A percentile compares a stretch with the other conserved stretches of the same genome.
Conservation (phyloP, 768 basidiomycete genomes). For the Trametes cingulata region DNA sequence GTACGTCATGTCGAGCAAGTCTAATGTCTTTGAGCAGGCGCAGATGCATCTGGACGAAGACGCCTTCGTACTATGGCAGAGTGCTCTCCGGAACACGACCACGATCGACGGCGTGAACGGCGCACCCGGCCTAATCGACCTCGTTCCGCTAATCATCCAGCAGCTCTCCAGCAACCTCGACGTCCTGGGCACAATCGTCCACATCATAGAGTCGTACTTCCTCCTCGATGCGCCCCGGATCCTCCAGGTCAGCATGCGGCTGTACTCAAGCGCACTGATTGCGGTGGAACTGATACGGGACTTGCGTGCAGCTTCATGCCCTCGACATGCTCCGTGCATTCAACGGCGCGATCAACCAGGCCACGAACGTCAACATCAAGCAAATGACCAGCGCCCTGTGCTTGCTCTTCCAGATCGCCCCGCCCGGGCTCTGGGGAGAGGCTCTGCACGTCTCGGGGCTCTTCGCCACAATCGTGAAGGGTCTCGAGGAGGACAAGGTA, state of each 20-base stretch:
- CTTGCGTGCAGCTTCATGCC: slow-evolving; percentile 48
- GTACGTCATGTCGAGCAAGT: too few species aligned
- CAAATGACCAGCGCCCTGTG: slow-evolving; percentile 61
- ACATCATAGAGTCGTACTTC: slow-evolving; percentile 76
- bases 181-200: slow-evolving; percentile 64
- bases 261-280: background rate
- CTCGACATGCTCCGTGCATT: slow-evolving; percentile 60
- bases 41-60: slow-evolving; percentile 77
- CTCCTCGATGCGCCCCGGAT: slow-evolving; percentile 65
- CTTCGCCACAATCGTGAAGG: slow-evolving; percentile 61
- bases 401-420: slow-evolving; percentile 63
- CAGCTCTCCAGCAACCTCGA: slow-evolving; percentile 72
- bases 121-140: slow-evolving; percentile 53
- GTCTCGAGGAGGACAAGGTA: slow-evolving; percentile 69
- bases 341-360: slow-evolving; percentile 49
- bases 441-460: slow-evolving; percentile 73
- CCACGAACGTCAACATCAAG: slow-evolving; percentile 55
- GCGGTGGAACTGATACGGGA: background rate
- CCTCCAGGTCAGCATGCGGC: slow-evolving; percentile 60
- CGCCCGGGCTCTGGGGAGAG: slow-evolving; percentile 68
- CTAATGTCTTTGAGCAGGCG: slow-evolving; percentile 39
- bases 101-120: slow-evolving; percentile 50
- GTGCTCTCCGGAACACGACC: slow-evolving; percentile 65
- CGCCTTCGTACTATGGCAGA: slow-evolving; percentile 72
- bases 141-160: slow-evolving; percentile 64